phyloP scores from a whole-genome alignment of 192 early-diverging fungal species.

The Neocallimastix lanati region DNA sequence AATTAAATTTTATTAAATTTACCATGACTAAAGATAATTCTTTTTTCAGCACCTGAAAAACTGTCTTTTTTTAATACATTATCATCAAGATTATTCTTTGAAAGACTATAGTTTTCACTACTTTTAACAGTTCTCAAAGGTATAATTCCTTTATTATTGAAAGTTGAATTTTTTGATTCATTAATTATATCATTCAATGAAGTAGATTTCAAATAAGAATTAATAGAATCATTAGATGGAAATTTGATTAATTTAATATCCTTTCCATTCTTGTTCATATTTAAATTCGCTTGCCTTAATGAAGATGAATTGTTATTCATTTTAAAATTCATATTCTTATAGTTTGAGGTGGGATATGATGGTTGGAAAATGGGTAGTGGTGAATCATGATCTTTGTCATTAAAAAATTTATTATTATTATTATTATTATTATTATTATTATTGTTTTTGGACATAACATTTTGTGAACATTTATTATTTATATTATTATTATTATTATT shows the following conservation, averaged over 20 bases:
- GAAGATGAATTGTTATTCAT: not conserved
- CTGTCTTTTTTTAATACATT: not conserved
- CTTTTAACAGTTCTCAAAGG: not conserved
- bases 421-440: too few species aligned
- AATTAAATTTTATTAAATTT: not conserved
- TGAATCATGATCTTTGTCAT: too few species aligned
- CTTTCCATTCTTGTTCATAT: not conserved
- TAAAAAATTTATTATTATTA: too few species aligned
- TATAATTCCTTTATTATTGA: not conserved
- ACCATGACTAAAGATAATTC: not conserved
- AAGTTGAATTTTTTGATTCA: not conserved
- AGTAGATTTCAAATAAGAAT: not conserved
- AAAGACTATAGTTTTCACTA: not conserved
- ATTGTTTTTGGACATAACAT: too few species aligned
- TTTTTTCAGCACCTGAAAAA: not conserved
- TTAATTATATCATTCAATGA: not conserved
- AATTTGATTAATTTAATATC: not conserved
- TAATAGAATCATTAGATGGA: not conserved
- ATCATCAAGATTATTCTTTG: not conserved
- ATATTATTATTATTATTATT: too few species aligned
- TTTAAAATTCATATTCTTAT: not conserved
- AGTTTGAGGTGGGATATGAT: not conserved
- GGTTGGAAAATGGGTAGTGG: too few species aligned
- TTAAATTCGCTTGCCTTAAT: not conserved
- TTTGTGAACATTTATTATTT: too few species aligned